Evolutionary conservation across 768 basidiomycete genomes (phyloP).

Genomic region (Amanita subjunquillea): DNA sequence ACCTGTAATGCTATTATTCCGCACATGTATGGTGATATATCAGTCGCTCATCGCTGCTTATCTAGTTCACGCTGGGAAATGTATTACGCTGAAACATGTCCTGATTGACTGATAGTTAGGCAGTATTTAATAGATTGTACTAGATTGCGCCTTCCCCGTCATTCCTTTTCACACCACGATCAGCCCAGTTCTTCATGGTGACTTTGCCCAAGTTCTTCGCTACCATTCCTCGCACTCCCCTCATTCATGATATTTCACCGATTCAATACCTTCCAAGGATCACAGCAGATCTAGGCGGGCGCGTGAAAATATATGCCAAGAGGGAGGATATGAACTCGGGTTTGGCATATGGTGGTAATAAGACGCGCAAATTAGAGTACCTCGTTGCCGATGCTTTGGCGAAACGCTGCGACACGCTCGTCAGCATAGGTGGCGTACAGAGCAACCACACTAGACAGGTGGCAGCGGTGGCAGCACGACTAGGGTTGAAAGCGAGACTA

Average conservation of each 20-base stretch:
- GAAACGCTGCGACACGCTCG: slow-evolving; percentile 1
- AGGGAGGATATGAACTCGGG: slow-evolving; percentile 3
- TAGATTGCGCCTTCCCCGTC: too few species aligned
- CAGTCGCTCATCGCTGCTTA: too few species aligned
- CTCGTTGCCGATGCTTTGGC: slow-evolving; percentile 1
- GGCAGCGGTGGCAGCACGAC: not conserved
- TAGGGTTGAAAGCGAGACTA: not conserved
- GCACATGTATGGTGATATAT: not conserved
- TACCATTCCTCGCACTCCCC: not conserved
- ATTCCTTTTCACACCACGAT: too few species aligned
- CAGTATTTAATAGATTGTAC: too few species aligned
- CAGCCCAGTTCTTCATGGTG: not conserved
- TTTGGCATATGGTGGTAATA: slow-evolving; percentile 1
- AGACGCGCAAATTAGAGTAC: slow-evolving; percentile 2
- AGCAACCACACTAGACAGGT: slow-evolving; percentile 4
- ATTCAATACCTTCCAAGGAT: slow-evolving; percentile 2
- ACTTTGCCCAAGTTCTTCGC: not conserved
- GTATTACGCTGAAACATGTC: too few species aligned
- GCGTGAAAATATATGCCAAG: not conserved
- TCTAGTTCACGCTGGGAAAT: too few species aligned
- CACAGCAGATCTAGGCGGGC: slow-evolving; percentile 3
- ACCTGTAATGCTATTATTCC: not conserved
- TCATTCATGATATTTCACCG: not conserved
- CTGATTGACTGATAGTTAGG: too few species aligned
- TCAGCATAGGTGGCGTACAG: slow-evolving; percentile 2